Evolutionary conservation across 2,329 filamentous ascomycete species (phyloP), one percentile per base, ranked within the genome.

Genomic region (Cladobotryum mycophilum): DNA sequence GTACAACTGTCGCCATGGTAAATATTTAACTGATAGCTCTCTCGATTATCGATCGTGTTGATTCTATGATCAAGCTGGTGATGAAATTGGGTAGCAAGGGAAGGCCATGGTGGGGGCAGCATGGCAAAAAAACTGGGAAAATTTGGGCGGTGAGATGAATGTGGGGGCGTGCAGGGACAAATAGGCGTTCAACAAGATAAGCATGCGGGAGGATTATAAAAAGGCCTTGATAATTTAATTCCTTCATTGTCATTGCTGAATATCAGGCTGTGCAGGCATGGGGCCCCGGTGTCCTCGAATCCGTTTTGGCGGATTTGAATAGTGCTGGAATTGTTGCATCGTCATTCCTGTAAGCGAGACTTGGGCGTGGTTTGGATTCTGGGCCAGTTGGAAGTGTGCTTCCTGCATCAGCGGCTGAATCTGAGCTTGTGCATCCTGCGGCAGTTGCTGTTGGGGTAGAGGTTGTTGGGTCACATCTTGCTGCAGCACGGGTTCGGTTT

Each of bases 1-100:
- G 89, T 5, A 85, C 67, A 44, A 91, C 71, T 5, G 89, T 95
- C 59, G 89, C 82, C 89, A 95, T 95, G 42, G 45, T 56, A 25
- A 38, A 30, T 30, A n/a, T n/a, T n/a, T n/a, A 11, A 30, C 25
- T 30, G 25, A 8, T 30, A 30, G 35, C 20, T 43, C 25, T 30
- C 33, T 35, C 13, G 46, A 40, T 15, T 47, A 40, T 13, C 5
- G 14, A 12, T 20, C 41, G 20, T 36, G 37, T 35, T 45, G 38
- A 45, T 45, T 45, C 44, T 46, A 41, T 52, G 47, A 48, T 15
- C 6, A 48, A 58, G 55, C 47, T 53, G 49, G 55, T 47, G 47
- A 53, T 17, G 17, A 35, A 35, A 35, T 25, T 20, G 49, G 45
- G 43, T 49, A 53, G 54, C 55, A 56, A 42, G 8, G 13, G 41